Percentiles rank a stretch among this genome's conserved stretches.
phyloP scores from a whole-genome alignment of 108 stramenopile genomes.

The Stephanodiscus triporus region DNA sequence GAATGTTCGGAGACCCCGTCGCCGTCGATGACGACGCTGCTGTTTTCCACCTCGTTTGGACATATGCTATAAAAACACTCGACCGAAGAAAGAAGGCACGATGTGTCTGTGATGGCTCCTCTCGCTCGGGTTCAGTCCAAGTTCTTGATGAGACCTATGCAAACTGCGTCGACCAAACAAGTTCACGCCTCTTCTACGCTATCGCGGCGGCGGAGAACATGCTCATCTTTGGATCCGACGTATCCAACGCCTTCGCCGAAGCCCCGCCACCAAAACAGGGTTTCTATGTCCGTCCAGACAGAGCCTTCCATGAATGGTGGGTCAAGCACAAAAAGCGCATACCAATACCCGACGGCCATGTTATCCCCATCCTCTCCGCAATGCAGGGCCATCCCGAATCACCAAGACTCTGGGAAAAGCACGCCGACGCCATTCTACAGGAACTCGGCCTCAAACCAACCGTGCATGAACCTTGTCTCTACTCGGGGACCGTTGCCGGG shows the following conservation, averaged over 20 bases:
- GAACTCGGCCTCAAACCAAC: constrained; percentile 14
- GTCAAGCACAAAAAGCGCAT: not conserved
- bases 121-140: not conserved
- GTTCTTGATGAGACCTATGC: constrained; percentile 10
- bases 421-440: constrained; percentile 7
- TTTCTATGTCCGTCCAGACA: constrained; percentile 35
- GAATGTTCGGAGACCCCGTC: not conserved
- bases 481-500: constrained; percentile 11
- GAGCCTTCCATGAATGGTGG: constrained; percentile 46
- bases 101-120: not conserved
- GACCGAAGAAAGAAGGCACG: not conserved
- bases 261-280: constrained; percentile 28
- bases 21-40: not conserved
- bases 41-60: not conserved
- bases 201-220: constrained; percentile 24
- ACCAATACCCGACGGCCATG: constrained; percentile 19
- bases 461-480: constrained; percentile 16
- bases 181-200: constrained; percentile 34
- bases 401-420: constrained; percentile 24
- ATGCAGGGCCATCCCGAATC: constrained; percentile 26
- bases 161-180: constrained; percentile 32
- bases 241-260: constrained; percentile 45
- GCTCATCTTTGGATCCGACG: constrained; percentile 35
- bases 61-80: not conserved
- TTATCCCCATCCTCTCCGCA: constrained; percentile 18